These are phyloP conservation scores for Jimgerdemannia flammicorona DNA, from an alignment of 192 early-diverging fungal species.

Conservation along the genomic window DNA sequence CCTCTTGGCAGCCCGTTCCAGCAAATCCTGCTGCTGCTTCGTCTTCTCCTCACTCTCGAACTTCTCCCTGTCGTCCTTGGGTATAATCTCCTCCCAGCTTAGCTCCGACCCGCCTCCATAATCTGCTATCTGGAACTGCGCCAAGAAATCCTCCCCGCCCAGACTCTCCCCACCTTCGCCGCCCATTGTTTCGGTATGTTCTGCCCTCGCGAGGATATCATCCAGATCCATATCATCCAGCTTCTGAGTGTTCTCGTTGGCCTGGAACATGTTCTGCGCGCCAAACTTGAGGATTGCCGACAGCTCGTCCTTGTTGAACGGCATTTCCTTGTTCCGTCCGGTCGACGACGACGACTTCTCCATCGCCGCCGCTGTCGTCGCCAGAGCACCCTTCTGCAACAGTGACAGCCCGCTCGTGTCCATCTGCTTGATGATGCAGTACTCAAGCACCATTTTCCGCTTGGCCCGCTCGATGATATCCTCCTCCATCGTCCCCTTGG, in stretches of 20 bases:
- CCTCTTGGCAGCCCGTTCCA: constrained; percentile 30
- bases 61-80: constrained; percentile 73
- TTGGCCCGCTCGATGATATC: constrained; percentile 98
- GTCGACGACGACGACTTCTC: constrained; percentile 10
- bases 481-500: constrained; percentile 97
- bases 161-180: constrained; percentile 54
- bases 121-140: constrained; percentile 92
- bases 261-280: constrained; percentile 94
- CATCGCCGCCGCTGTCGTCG: constrained; percentile 21
- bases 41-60: constrained; percentile 65
- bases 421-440: constrained; percentile 98
- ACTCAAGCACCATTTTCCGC: constrained; percentile 99
- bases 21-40: constrained; percentile 56
- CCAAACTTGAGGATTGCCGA: constrained; percentile 97
- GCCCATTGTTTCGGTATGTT: constrained; percentile 77
- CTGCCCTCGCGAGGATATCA: constrained; percentile 94
- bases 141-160: constrained; percentile 90
- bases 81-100: constrained; percentile 96
- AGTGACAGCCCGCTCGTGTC: constrained; percentile 32
- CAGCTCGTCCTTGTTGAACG: constrained; percentile 86
- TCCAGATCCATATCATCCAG: constrained; percentile 96
- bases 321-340: constrained; percentile 21
- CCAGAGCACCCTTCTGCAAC: constrained; percentile 27
- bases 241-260: constrained; percentile 59
- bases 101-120: constrained; percentile 67